A percentile compares a stretch with the other conserved stretches of the same genome.
These are phyloP conservation scores for Balakata baccata DNA, from an alignment of 345 rosid genomes.

Conservation along the genomic window DNA sequence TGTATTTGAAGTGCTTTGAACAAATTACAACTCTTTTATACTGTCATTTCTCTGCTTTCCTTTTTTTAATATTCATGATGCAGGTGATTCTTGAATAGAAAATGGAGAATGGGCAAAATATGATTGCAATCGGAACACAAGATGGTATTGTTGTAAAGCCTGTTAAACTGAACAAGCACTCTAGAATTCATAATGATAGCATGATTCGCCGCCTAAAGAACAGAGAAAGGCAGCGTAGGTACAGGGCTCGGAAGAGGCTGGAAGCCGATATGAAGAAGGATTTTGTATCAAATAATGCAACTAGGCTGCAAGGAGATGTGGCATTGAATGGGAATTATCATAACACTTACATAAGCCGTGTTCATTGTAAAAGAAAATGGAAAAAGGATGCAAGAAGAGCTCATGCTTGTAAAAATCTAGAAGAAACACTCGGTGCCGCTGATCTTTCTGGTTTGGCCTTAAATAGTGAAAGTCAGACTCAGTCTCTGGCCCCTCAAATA, in stretches of 20 bases:
- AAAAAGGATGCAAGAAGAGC: conserved; percentile 72
- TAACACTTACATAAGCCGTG: conserved; percentile 27
- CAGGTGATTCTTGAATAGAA: neutral
- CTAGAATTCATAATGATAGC: conserved; percentile 31
- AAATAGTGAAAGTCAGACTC: conserved; percentile 18
- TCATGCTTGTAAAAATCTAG: conserved; percentile 28
- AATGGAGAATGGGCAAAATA: conserved; percentile 41
- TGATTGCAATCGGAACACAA: conserved; percentile 25
- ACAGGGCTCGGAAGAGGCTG: conserved; percentile 63
- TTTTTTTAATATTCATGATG: neutral
- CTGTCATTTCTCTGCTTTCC: conserved; percentile 4
- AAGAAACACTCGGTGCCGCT: conserved; percentile 24
- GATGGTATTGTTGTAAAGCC: conserved; percentile 25
- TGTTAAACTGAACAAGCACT: conserved; percentile 25
- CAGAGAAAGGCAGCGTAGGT: conserved; percentile 74
- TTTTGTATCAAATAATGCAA: conserved; percentile 18
- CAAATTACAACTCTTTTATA: neutral
- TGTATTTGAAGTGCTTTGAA: no score
- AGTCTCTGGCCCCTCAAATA: conserved; percentile 7
- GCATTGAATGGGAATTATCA: conserved; percentile 30
- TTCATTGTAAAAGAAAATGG: conserved; percentile 61
- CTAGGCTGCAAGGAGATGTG: conserved; percentile 20
- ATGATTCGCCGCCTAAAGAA: conserved; percentile 65
- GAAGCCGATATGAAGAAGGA: conserved; percentile 44
- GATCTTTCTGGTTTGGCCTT: conserved; percentile 12